phyloP scores from a whole-genome alignment of 257 asterid species.

The Penstemon davidsonii region DNA sequence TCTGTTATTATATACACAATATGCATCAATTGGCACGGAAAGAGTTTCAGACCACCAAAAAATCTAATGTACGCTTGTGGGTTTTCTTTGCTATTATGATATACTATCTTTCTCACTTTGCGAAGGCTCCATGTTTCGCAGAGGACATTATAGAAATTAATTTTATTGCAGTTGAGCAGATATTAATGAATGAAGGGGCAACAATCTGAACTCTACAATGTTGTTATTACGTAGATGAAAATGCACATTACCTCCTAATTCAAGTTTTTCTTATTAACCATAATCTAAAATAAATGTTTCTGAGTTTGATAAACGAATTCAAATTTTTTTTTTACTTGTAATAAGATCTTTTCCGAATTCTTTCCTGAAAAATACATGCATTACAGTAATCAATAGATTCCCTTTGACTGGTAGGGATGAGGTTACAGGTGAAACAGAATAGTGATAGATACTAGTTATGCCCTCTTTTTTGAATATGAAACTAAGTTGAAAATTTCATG shows the following conservation, averaged over 20 bases:
- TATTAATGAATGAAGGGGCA: not conserved
- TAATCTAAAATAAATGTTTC: not conserved
- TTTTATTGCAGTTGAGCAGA: not conserved
- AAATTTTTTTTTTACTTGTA: not conserved
- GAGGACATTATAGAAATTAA: not conserved
- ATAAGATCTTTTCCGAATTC: not conserved
- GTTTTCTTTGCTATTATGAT: not conserved
- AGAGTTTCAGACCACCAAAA: not conserved
- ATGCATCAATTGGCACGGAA: not conserved
- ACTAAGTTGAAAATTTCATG: not conserved
- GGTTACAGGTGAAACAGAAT: not conserved
- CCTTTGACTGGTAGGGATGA: not conserved
- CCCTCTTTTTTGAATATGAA: not conserved
- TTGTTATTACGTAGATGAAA: not conserved
- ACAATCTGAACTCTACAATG: not conserved
- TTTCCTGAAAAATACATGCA: constrained; percentile 3
- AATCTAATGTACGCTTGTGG: not conserved
- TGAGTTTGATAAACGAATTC: not conserved
- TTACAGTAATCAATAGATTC: not conserved
- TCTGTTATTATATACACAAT: not conserved
- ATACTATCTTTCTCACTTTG: not conserved
- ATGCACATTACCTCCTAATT: not conserved
- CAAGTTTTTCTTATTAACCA: not conserved
- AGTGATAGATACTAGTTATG: not conserved
- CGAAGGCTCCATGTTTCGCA: not conserved